Conservation (phyloP, 768 basidiomycete species). For the Trametes maxima region DNA sequence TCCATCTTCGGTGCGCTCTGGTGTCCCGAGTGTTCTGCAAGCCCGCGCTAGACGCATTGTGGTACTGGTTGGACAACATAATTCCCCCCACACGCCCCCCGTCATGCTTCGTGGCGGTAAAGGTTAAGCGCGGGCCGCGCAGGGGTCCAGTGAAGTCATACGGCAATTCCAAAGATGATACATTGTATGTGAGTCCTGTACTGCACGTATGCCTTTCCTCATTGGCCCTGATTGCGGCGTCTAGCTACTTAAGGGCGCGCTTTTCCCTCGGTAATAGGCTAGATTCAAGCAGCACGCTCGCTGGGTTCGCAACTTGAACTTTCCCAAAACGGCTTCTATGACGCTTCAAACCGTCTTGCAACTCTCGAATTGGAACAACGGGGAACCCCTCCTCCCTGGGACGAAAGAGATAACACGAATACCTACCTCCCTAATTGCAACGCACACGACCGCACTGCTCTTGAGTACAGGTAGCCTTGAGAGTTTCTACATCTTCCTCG, state of each 20-base stretch:
- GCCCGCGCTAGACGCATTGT: not conserved
- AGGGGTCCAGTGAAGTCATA: not conserved
- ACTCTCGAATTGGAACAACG: conserved; percentile 2
- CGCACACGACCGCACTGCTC: not conserved
- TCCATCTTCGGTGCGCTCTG: not conserved
- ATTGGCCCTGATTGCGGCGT: not conserved
- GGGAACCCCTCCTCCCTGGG: conserved; percentile 1
- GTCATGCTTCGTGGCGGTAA: not conserved
- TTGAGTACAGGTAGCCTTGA: not conserved
- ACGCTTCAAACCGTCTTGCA: conserved; percentile 1
- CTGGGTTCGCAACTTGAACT: not conserved
- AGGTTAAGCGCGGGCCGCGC: not conserved
- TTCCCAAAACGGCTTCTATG: not conserved
- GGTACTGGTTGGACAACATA: not conserved
- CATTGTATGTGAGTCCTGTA: not conserved
- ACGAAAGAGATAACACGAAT: not conserved
- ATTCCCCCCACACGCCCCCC: not conserved
- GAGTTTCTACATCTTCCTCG: not conserved
- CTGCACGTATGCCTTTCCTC: too few relatives aligned
- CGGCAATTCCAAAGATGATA: not conserved
- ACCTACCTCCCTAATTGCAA: not conserved
- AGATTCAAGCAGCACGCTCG: not conserved
- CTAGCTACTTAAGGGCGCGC: not conserved
- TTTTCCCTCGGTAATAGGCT: not conserved
- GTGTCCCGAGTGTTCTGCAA: not conserved